A percentile compares a stretch with the other conserved stretches of the same genome.
Conservation (phyloP, 257 asterid genomes). For the Pogostemon cablin region DNA sequence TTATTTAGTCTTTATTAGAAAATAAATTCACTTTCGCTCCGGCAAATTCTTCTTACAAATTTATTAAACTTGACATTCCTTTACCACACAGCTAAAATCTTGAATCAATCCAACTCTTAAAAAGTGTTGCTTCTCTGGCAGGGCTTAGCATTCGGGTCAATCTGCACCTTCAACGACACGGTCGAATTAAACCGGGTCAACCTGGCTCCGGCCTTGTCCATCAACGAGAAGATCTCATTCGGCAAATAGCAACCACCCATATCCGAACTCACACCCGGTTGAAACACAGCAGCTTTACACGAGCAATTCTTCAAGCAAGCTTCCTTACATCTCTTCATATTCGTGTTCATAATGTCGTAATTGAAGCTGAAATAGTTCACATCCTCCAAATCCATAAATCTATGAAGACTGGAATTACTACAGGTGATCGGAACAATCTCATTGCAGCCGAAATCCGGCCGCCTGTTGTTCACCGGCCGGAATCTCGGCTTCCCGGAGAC, state of each 20-base stretch:
- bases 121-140: not conserved
- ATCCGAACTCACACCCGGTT: not conserved
- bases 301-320: slow-evolving; percentile 3
- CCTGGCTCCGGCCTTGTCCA: not conserved
- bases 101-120: not conserved
- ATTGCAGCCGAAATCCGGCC: not conserved
- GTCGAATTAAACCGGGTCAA: slow-evolving; percentile 15
- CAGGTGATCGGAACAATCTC: not conserved
- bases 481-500: not conserved
- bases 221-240: slow-evolving; percentile 14
- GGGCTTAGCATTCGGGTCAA: not conserved
- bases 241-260: slow-evolving; percentile 17
- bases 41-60: not conserved
- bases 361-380: slow-evolving; percentile 8
- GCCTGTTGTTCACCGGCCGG: not conserved
- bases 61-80: not conserved
- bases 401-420: not conserved
- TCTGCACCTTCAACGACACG: slow-evolving; percentile 18
- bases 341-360: slow-evolving; percentile 19
- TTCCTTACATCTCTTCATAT: slow-evolving; percentile 13
- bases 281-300: slow-evolving; percentile 9
- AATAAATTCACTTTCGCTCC: too few relatives aligned
- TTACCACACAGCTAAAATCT: not conserved
- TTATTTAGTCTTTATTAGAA: too few relatives aligned
- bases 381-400: not conserved